These are phyloP conservation scores for Leucocoprinus leucothites DNA, from an alignment of 768 basidiomycete species.

Conservation along the genomic window DNA sequence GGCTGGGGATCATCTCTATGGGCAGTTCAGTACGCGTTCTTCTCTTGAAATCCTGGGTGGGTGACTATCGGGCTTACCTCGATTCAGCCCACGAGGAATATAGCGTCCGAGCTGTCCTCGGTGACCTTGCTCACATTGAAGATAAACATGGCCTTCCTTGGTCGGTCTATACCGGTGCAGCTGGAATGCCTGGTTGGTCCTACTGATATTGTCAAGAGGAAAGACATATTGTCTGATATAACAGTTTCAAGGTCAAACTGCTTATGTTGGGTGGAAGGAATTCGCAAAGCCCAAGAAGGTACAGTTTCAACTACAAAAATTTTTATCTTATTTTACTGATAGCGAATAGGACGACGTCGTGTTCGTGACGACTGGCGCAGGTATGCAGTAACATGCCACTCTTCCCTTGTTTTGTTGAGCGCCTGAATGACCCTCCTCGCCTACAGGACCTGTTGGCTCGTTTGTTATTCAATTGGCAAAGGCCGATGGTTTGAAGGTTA, in stretches of 20 bases:
- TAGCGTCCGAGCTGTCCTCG: constrained; percentile 22
- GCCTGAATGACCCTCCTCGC: not conserved
- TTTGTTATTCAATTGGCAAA: constrained; percentile 56
- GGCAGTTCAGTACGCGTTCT: constrained; percentile 22
- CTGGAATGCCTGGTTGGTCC: constrained; percentile 51
- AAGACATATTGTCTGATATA: not conserved
- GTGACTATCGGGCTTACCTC: not conserved
- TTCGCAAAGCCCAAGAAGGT: constrained; percentile 36
- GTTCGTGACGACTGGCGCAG: constrained; percentile 40
- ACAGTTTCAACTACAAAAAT: not conserved
- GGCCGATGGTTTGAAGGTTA: constrained; percentile 55
- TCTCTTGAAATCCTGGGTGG: no score
- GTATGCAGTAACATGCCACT: constrained; percentile 17
- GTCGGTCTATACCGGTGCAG: constrained; percentile 45
- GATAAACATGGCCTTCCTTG: constrained; percentile 46
- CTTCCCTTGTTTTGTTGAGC: not conserved
- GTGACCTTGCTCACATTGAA: constrained; percentile 25
- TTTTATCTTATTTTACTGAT: not conserved
- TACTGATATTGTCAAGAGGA: no score
- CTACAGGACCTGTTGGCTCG: constrained; percentile 60
- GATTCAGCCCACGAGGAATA: constrained; percentile 41
- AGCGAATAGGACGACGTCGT: constrained; percentile 33
- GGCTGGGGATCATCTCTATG: constrained; percentile 40
- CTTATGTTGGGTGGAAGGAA: constrained; percentile 39
- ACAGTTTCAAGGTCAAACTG: constrained; percentile 30